Base-by-base conservation (phyloP, 2,329 filamentous ascomycete genomes). In the Cladosporium cucumerinum region DNA sequence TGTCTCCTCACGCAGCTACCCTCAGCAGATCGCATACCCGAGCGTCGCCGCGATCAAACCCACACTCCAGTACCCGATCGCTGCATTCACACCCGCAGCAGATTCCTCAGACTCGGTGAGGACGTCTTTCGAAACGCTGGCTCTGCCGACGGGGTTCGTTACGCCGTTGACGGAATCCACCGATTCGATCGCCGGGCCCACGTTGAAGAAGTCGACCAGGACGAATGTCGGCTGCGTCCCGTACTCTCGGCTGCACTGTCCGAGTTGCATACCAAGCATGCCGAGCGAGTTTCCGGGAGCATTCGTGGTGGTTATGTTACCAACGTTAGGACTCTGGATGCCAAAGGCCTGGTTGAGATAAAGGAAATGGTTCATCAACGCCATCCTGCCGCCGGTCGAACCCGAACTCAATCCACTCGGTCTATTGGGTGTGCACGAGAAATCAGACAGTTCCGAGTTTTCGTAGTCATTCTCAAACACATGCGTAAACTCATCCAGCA, bases 101-200 rank as follows among this genome's bases (percentile, higher is more conserved):
- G 60, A 52, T 11, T 30, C 25, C 16, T 52, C 59, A n/a, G 59
- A 51, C 25, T 55, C 49, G 49, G 32, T 62, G 34, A 62, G 49
- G 16, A 62, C 60, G 30, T 55, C 49, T n/a, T 55, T 62, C 32
- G 49, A 46, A 25, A 76, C 69, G n/a, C 67, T 69, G 57, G 69
- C 77, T 52, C 83, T 77, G 8, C 82, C 83, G 7, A 80, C 76
- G 1, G 80, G 72, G 28, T 75, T 71, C 12, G 74, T 76, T 23
- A 86, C 79, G 2, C 79, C 78, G 75, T 94, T 94, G 71, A 92
- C 75, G 52, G 71, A 76, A 77, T 95, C 91, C 1, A 90, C 88
- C 0, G 88, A 87, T 11, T 82, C 81, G 64, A 95, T 85, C 36
- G 89, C 85, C 0, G 60, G 60, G 8, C 60, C 60, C 34, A 62